Percentiles rank a stretch among this genome's conserved stretches.
Conservation (phyloP, 441 rosid species). For the Rhodomyrtus psidioides region DNA sequence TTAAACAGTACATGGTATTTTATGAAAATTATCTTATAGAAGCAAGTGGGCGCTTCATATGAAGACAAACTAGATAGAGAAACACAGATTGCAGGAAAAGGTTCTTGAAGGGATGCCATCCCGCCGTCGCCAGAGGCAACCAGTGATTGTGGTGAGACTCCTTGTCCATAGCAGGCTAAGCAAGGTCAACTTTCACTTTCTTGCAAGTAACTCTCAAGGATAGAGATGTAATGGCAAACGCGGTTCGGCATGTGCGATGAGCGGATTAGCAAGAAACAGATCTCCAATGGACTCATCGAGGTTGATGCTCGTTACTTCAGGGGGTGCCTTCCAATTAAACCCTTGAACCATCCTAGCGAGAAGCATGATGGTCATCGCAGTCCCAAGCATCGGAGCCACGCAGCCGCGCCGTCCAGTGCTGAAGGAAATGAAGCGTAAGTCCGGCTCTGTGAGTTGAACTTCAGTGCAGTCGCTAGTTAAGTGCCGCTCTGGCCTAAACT, state of each 20-base stretch:
- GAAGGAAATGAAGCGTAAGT: conserved; percentile 29
- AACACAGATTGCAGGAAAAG: neutral
- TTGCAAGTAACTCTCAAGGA: neutral
- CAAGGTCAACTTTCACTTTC: neutral
- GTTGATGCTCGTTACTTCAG: neutral
- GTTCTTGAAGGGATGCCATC: neutral
- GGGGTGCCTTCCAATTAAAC: conserved; percentile 23
- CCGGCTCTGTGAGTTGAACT: conserved; percentile 18
- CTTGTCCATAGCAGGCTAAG: neutral
- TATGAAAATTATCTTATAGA: neutral
- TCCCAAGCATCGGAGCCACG: conserved; percentile 25
- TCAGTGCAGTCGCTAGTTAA: neutral
- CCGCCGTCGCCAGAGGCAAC: neutral
- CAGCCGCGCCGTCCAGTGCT: conserved; percentile 35
- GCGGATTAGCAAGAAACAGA: conserved; percentile 14
- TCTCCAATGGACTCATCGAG: conserved; percentile 8
- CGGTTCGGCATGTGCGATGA: conserved; percentile 24
- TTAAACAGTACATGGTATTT: neutral
- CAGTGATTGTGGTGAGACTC: neutral
- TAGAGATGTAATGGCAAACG: conserved; percentile 33
- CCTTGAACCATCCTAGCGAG: conserved; percentile 44
- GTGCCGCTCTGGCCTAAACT: conserved; percentile 36
- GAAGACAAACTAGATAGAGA: neutral
- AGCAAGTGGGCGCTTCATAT: neutral
- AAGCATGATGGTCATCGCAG: conserved; percentile 29